Conservation (phyloP, 2,329 filamentous ascomycete species). For the Xylaria sp. region DNA sequence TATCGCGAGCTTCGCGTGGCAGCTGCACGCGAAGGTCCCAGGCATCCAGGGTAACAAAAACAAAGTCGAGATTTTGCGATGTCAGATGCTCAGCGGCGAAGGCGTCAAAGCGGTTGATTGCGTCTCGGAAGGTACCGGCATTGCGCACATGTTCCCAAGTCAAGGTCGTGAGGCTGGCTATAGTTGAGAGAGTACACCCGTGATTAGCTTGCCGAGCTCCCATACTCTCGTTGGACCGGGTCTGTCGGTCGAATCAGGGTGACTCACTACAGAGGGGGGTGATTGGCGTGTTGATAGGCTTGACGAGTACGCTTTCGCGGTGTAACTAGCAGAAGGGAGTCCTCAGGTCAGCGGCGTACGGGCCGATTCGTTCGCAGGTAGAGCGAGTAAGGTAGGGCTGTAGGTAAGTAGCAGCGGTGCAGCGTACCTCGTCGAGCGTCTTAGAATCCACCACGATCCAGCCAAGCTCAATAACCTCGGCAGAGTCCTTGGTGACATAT, state of each 20-base stretch:
- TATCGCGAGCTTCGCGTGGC: slow-evolving; percentile 95
- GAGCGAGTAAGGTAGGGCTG: background rate
- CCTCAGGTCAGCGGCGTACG: slow-evolving; percentile 14
- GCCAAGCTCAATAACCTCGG: slow-evolving; percentile 97
- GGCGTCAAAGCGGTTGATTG: slow-evolving; percentile 90
- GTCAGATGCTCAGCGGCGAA: slow-evolving; percentile 93
- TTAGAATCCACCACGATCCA: slow-evolving; percentile 96
- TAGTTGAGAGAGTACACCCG: slow-evolving; percentile 29
- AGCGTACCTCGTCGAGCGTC: slow-evolving; percentile 85
- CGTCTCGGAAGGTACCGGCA: slow-evolving; percentile 95
- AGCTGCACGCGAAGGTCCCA: slow-evolving; percentile 99
- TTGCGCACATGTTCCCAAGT: slow-evolving; percentile 99
- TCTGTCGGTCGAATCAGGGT: slow-evolving; percentile 25
- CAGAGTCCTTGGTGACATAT: slow-evolving; percentile 98
- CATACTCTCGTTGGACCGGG: background rate
- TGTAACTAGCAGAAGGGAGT: slow-evolving; percentile 68
- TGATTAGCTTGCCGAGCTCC: slow-evolving; percentile 16
- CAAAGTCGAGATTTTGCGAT: slow-evolving; percentile 91
- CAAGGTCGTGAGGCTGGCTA: slow-evolving; percentile 94
- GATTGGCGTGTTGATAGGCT: slow-evolving; percentile 98
- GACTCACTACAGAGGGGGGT: slow-evolving; percentile 97
- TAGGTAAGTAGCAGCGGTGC: background rate
- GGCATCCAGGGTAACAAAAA: slow-evolving; percentile 96
- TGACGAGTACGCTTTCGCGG: slow-evolving; percentile 94
- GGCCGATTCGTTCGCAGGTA: background rate